Percentiles rank a stretch among this genome's conserved stretches.
Conservation (phyloP, 2,329 filamentous ascomycete genomes). For the Zalaria obscura region DNA sequence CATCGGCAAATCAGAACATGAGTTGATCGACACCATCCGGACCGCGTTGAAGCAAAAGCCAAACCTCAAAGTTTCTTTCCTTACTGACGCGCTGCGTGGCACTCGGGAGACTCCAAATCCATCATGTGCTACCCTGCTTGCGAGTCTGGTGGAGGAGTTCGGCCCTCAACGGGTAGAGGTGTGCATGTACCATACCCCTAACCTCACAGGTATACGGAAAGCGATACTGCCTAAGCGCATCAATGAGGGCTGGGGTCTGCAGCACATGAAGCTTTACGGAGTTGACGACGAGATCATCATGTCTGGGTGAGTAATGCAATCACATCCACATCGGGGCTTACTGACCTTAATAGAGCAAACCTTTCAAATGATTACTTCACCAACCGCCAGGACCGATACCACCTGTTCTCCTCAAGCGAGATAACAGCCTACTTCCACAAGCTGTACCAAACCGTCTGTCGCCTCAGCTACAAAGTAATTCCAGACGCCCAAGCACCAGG, state of each 20-base stretch:
- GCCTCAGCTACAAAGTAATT: constrained; percentile 66
- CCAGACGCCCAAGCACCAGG: constrained; percentile 31
- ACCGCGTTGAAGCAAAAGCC: constrained; percentile 62
- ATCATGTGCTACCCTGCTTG: constrained; percentile 78
- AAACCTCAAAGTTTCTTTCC: constrained; percentile 66
- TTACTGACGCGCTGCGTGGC: constrained; percentile 82
- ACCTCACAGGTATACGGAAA: constrained; percentile 77
- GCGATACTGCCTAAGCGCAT: constrained; percentile 73
- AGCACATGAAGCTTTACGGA: constrained; percentile 98
- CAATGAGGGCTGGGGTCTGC: constrained; percentile 95
- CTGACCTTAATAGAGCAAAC: constrained; percentile 48
- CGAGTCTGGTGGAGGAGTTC: constrained; percentile 71
- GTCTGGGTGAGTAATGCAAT: constrained; percentile 51
- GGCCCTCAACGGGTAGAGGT: constrained; percentile 75
- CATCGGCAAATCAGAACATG: constrained; percentile 83
- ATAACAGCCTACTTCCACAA: constrained; percentile 71
- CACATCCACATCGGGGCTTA: background rate
- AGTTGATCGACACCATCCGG: constrained; percentile 68
- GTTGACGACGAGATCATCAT: constrained; percentile 91
- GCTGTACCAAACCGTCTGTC: constrained; percentile 64
- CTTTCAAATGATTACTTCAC: constrained; percentile 91
- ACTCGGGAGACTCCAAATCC: constrained; percentile 78
- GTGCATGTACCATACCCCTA: constrained; percentile 96
- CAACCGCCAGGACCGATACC: constrained; percentile 87
- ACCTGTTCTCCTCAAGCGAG: constrained; percentile 67